Evolutionary conservation across 176 grass and related monocot species (phyloP).

Genomic region (Avena sativa): DNA sequence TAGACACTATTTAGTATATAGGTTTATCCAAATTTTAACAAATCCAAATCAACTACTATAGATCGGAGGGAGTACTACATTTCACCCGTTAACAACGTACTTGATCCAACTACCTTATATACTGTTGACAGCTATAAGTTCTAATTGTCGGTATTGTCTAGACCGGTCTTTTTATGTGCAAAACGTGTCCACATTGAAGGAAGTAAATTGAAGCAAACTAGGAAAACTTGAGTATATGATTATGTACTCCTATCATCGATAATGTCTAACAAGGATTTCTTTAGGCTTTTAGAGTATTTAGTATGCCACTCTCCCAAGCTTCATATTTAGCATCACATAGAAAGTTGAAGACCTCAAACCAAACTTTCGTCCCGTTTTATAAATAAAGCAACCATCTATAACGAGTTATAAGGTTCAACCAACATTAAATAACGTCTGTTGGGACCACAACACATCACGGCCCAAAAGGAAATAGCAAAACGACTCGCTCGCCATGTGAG

Average conservation of each 20-base stretch:
- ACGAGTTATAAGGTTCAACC: no score
- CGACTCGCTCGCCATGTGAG: no score
- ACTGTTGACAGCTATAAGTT: neutral
- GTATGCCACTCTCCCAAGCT: neutral
- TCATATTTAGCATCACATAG: constrained; percentile 1
- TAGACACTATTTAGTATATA: no score
- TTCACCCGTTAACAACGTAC: constrained; percentile 17
- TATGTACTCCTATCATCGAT: neutral
- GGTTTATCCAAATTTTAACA: no score
- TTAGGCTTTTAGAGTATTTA: constrained; percentile 13
- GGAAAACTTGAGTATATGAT: constrained; percentile 21
- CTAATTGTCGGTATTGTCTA: neutral
- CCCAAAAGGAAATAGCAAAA: no score
- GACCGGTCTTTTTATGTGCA: neutral
- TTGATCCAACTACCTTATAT: neutral
- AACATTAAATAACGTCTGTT: no score
- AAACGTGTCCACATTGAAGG: neutral
- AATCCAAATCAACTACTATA: no score
- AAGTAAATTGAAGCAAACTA: neutral
- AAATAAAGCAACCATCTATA: no score
- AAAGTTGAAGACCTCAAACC: neutral
- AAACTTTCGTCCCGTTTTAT: no score
- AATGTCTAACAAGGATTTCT: neutral
- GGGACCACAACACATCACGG: no score
- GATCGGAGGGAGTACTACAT: neutral